Percentiles rank a stretch among this genome's conserved stretches.
Conservation (phyloP, 257 asterid species). For the Solanum rostratum region DNA sequence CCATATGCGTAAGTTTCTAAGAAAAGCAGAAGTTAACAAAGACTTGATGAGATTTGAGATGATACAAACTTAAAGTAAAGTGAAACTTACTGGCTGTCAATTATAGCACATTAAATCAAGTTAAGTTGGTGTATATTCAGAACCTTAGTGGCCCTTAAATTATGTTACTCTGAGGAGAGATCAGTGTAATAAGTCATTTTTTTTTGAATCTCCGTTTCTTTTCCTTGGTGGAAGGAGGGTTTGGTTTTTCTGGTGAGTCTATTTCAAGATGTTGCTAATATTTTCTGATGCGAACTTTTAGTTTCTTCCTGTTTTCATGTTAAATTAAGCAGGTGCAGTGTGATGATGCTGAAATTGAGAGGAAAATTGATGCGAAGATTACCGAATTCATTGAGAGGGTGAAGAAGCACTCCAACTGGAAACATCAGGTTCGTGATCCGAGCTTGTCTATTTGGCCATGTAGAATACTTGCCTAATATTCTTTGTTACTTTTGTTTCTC, state of each 20-base stretch:
- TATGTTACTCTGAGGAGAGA: neutral
- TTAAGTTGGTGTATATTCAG: neutral
- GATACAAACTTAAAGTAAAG: neutral
- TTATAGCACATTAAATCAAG: neutral
- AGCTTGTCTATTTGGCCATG: neutral
- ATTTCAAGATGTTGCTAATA: neutral
- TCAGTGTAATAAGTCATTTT: neutral
- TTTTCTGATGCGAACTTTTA: neutral
- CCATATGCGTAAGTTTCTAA: neutral
- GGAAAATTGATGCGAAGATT: slow-evolving; percentile 80
- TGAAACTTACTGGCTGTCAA: neutral
- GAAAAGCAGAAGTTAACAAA: neutral
- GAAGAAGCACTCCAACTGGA: slow-evolving; percentile 90
- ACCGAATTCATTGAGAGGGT: slow-evolving; percentile 81
- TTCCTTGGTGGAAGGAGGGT: neutral
- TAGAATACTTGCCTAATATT: neutral
- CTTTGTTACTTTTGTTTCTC: neutral
- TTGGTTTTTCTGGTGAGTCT: neutral
- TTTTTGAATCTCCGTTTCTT: neutral
- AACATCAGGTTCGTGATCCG: slow-evolving; percentile 64
- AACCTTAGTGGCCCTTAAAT: neutral
- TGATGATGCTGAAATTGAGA: slow-evolving; percentile 72
- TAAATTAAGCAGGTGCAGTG: slow-evolving; percentile 64
- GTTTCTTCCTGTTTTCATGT: neutral
- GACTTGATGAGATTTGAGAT: neutral